These are phyloP conservation scores for Leccinum subrobustum DNA, from an alignment of 1,284 basidiomycete genomes.

Conservation along the genomic window DNA sequence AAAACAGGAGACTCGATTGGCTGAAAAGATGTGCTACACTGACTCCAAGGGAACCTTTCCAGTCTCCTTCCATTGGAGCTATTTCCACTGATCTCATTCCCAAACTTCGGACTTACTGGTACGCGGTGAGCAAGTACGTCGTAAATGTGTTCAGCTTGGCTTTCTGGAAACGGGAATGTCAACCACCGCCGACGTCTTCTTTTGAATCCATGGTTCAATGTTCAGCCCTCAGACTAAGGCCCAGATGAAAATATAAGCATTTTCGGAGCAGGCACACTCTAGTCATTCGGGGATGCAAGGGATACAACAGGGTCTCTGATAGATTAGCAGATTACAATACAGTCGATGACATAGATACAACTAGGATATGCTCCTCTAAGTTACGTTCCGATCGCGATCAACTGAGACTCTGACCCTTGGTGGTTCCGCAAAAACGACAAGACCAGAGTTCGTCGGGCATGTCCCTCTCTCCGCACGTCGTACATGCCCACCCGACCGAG, in stretches of 20 bases:
- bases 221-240: too few relatives aligned
- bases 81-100: too few relatives aligned
- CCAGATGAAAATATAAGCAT: too few relatives aligned
- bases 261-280: too few relatives aligned
- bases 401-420: slow-evolving; percentile 35
- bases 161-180: too few relatives aligned
- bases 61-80: too few relatives aligned
- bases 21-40: not conserved
- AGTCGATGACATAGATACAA: not conserved
- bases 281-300: too few relatives aligned
- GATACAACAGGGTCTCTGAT: not conserved
- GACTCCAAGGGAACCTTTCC: not conserved
- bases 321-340: slow-evolving; percentile 14
- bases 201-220: too few relatives aligned
- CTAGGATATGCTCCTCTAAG: slow-evolving; percentile 12
- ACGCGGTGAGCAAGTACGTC: too few relatives aligned
- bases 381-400: slow-evolving; percentile 4
- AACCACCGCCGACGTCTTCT: too few relatives aligned
- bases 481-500: slow-evolving; percentile 62
- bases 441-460: slow-evolving; percentile 29
- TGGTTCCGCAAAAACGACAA: too few relatives aligned
- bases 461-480: slow-evolving; percentile 60
- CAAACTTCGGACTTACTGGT: not conserved
- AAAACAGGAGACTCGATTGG: not conserved
- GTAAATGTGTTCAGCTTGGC: too few relatives aligned